Evolutionary conservation across 2,329 filamentous ascomycete genomes (phyloP).

Genomic region (Westerdykella aurantiaca): DNA sequence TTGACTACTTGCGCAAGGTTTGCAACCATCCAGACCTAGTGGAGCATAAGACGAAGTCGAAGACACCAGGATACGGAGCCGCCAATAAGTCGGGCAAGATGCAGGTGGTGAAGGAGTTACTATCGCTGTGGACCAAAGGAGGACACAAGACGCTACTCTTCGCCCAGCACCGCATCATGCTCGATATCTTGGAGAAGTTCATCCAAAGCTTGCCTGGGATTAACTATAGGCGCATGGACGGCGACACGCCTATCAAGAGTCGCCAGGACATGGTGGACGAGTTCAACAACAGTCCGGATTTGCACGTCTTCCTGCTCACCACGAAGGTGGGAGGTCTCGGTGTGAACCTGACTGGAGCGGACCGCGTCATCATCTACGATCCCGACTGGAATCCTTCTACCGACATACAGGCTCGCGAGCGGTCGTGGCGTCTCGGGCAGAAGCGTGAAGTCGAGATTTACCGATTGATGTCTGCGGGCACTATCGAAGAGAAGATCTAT

Average conservation of each 20-base stretch:
- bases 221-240: conserved; percentile 86
- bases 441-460: conserved; percentile 95
- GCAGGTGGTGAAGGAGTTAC: conserved; percentile 82
- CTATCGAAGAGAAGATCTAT: conserved; percentile 98
- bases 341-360: conserved; percentile 89
- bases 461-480: conserved; percentile 94
- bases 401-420: conserved; percentile 88
- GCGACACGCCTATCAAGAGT: conserved; percentile 78
- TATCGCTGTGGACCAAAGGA: conserved; percentile 85
- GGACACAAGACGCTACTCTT: conserved; percentile 93
- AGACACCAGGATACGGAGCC: conserved; percentile 66
- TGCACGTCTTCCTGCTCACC: conserved; percentile 88
- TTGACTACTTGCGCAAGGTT: conserved; percentile 89
- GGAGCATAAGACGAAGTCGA: conserved; percentile 56
- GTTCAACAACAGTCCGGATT: conserved; percentile 74
- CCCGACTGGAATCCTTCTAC: conserved; percentile 99
- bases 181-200: conserved; percentile 86
- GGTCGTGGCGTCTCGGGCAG: conserved; percentile 92
- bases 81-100: conserved; percentile 85
- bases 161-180: conserved; percentile 88
- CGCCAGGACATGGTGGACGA: conserved; percentile 87
- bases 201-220: conserved; percentile 62
- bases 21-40: conserved; percentile 94
- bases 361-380: conserved; percentile 96
- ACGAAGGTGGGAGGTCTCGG: conserved; percentile 94